Conservation (phyloP, 495 filamentous ascomycete genomes). For the Penicillium crystallinum region DNA sequence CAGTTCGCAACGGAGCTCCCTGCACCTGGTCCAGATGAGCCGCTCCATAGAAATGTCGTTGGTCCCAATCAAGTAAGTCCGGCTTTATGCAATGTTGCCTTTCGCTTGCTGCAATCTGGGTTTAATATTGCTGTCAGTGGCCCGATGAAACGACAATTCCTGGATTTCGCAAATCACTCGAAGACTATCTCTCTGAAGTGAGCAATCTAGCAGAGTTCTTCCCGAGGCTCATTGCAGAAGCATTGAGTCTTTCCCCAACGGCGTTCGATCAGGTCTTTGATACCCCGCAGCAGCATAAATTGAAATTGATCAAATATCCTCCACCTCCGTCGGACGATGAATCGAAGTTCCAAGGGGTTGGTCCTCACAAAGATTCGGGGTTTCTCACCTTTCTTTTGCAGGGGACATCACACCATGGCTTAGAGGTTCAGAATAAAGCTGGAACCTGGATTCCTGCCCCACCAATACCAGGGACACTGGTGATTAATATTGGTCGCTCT, state of each 20-base stretch:
- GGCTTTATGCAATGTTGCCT: too few species aligned
- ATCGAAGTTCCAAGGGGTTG: constrained; percentile 56
- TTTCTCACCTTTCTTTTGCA: constrained; percentile 84
- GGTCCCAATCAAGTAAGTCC: constrained; percentile 60
- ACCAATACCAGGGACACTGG: constrained; percentile 52
- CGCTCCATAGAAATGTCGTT: constrained; percentile 72
- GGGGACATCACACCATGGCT: constrained; percentile 67
- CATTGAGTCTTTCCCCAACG: constrained; percentile 63
- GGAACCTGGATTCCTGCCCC: constrained; percentile 71
- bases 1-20: constrained; percentile 60
- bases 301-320: constrained; percentile 89
- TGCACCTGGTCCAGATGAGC: constrained; percentile 55
- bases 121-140: constrained; percentile 52
- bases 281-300: constrained; percentile 73
- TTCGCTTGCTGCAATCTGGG: too few species aligned
- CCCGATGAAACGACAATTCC: constrained; percentile 64
- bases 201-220: constrained; percentile 66
- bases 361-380: constrained; percentile 92
- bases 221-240: constrained; percentile 81
- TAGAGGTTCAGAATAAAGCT: constrained; percentile 83
- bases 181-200: constrained; percentile 72
- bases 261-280: constrained; percentile 79
- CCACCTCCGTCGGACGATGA: constrained; percentile 29
- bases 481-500: constrained; percentile 91
- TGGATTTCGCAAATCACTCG: constrained; percentile 61